Conservation (phyloP, 306 rosid genomes). For the Rosa rugosa region DNA sequence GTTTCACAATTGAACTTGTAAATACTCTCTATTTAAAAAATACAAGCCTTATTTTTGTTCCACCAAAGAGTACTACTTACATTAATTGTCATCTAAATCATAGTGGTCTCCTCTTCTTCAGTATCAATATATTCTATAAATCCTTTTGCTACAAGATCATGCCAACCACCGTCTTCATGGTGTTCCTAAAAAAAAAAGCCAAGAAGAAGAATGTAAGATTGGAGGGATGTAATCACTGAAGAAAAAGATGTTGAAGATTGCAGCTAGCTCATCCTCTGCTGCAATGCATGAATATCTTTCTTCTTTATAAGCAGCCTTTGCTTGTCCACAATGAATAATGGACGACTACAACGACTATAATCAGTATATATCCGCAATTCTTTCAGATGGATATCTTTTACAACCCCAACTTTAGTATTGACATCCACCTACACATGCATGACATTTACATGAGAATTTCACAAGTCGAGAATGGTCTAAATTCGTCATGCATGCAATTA, state of each 20-base stretch:
- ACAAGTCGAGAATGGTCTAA: background rate
- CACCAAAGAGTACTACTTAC: too few species aligned
- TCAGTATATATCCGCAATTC: slow-evolving; percentile 96
- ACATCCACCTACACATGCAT: slow-evolving; percentile 78
- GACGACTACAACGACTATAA: slow-evolving; percentile 99
- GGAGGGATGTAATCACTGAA: too few species aligned
- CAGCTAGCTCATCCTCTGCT: slow-evolving; percentile 75
- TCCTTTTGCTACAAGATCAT: slow-evolving; percentile 92
- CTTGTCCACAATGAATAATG: slow-evolving; percentile 92
- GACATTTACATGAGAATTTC: background rate
- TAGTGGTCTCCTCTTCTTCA: slow-evolving; percentile 97
- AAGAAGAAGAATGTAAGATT: background rate
- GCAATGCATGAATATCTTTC: slow-evolving; percentile 79
- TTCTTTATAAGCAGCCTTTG: slow-evolving; percentile 97
- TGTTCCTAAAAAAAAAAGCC: slow-evolving; percentile 61
- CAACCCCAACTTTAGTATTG: slow-evolving; percentile 98
- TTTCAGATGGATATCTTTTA: slow-evolving; percentile 87
- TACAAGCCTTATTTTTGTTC: too few species aligned
- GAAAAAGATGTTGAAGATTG: background rate
- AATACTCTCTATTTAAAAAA: too few species aligned
- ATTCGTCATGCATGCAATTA: background rate
- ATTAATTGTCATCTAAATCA: slow-evolving; percentile 97
- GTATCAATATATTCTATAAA: slow-evolving; percentile 92
- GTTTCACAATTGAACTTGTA: too few species aligned
- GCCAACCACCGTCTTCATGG: slow-evolving; percentile 93